A percentile compares a stretch with the other conserved stretches of the same genome.
phyloP scores from a whole-genome alignment of 1,284 basidiomycete genomes.

The Retiboletus fuscus region DNA sequence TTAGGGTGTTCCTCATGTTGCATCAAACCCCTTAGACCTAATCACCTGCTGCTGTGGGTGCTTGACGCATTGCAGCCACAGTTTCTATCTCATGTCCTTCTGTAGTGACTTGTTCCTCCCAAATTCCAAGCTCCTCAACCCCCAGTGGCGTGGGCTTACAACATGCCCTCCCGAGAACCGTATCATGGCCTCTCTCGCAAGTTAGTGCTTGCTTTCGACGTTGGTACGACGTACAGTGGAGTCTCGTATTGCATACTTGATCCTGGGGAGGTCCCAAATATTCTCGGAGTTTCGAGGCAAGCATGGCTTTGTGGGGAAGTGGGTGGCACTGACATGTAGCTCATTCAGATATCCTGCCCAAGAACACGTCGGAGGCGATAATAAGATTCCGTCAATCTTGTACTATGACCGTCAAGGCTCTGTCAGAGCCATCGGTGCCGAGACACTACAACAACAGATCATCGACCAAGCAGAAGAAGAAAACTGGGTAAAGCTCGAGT shows the following conservation, averaged over 20 bases:
- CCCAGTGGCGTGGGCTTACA: conserved; percentile 2
- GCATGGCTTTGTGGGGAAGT: neutral
- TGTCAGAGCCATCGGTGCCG: conserved; percentile 62
- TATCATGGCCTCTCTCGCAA: conserved; percentile 52
- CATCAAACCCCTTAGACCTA: neutral
- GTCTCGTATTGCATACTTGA: conserved; percentile 59
- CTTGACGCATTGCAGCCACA: conserved; percentile 9
- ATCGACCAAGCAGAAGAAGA: conserved; percentile 59
- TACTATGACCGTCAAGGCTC: conserved; percentile 61
- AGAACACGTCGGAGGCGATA: conserved; percentile 54
- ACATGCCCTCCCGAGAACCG: conserved; percentile 45
- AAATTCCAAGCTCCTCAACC: neutral
- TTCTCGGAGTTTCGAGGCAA: conserved; percentile 57
- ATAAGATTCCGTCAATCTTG: conserved; percentile 67
- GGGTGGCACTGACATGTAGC: conserved; percentile 1
- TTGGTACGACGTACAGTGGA: conserved; percentile 65
- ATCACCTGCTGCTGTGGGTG: conserved; percentile 13
- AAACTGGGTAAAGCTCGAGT: conserved; percentile 59
- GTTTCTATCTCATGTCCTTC: conserved; percentile 3
- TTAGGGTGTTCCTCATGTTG: conserved; percentile 12
- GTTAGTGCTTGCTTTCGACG: conserved; percentile 61
- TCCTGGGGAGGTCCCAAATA: conserved; percentile 60
- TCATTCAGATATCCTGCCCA: conserved; percentile 55
- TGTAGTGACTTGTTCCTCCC: neutral
- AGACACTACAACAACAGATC: conserved; percentile 55